Evolutionary conservation across 805 yeast genomes (phyloP), one percentile per base, ranked within the genome.

Genomic region (Teunomyces pallodes): DNA sequence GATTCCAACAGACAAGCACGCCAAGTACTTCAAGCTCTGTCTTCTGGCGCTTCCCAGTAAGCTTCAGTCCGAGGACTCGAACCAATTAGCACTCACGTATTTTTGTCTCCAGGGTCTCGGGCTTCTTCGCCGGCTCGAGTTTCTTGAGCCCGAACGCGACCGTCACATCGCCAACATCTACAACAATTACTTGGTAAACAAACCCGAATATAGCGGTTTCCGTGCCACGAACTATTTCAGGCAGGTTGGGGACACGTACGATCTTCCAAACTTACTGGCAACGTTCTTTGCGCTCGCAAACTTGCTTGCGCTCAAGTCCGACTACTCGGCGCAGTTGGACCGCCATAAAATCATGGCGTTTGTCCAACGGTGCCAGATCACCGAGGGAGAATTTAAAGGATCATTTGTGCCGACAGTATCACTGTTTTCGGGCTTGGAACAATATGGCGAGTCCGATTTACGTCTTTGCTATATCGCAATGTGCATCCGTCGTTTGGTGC

Each of bases 391-490:
- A 1, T 46, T 58, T 4, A 51, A 51, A 32, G 77, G 77, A 12
- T 57, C 75, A 1, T 63, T 74, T 7, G 61, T 57, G 12, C 74
- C 76, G 5, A 69, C 71, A 0, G 43, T 71, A 9, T 57, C 57
- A n/a, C 29, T 12, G 28, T 14, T 30, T 10, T 2, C 9, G 16
- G 26, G 27, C 13, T 12, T 40, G 5, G 39, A 20, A 9, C 62
- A 65, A 13, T 75, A 81, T 14, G 90, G 91, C 49, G 91, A 88
- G 43, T 67, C 76, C 1, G 97, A 92, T 64, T 61, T 87, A 48
- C 70, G 97, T 44, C 82, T 81, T 53, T 79, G 87, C 46, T 88
- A 87, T 70, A 72, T 90, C 46, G 97, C 96, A 0, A 66, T 79
- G 2, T 76, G 85, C 0, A 82, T 88, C 9, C 64, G 87, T 29